Percentiles rank a stretch among this genome's conserved stretches.
Conservation (phyloP, 176 grass and related monocot species). For the Avena sativa region DNA sequence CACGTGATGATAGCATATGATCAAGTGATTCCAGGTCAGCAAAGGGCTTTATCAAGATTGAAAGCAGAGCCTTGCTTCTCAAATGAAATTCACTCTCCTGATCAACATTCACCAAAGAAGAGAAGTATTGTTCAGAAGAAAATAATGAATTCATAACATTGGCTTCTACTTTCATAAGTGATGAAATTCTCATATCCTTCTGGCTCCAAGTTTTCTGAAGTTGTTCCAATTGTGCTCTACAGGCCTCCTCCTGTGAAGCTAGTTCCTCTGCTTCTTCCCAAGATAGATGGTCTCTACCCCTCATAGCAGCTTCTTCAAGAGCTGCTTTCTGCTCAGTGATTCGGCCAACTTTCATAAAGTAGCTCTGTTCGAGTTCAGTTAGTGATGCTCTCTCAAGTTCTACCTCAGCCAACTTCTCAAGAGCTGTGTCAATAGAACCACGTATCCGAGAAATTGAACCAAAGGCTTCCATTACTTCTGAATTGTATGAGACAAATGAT, state of each 20-base stretch:
- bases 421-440: conserved; percentile 78
- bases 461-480: conserved; percentile 83
- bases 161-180: conserved; percentile 76
- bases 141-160: conserved; percentile 70
- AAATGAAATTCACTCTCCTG: conserved; percentile 66
- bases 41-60: conserved; percentile 74
- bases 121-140: conserved; percentile 76
- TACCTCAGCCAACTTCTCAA: conserved; percentile 77
- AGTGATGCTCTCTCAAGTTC: conserved; percentile 89
- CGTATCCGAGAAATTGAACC: conserved; percentile 80
- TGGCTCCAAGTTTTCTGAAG: conserved; percentile 89
- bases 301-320: conserved; percentile 85
- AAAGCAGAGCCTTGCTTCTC: conserved; percentile 77
- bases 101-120: conserved; percentile 68
- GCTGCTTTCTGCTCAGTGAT: conserved; percentile 84
- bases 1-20: conserved; percentile 55
- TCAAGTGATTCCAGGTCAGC: conserved; percentile 78
- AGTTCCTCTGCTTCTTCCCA: conserved; percentile 99
- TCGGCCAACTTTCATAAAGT: conserved; percentile 79
- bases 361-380: conserved; percentile 84
- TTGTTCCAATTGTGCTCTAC: conserved; percentile 84
- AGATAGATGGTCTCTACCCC: conserved; percentile 89
- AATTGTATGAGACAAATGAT: conserved; percentile 74
- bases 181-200: conserved; percentile 82
- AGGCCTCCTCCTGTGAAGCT: conserved; percentile 94